Conservation (phyloP, 495 filamentous ascomycete species). For the Rhizodiscina lignyota region DNA sequence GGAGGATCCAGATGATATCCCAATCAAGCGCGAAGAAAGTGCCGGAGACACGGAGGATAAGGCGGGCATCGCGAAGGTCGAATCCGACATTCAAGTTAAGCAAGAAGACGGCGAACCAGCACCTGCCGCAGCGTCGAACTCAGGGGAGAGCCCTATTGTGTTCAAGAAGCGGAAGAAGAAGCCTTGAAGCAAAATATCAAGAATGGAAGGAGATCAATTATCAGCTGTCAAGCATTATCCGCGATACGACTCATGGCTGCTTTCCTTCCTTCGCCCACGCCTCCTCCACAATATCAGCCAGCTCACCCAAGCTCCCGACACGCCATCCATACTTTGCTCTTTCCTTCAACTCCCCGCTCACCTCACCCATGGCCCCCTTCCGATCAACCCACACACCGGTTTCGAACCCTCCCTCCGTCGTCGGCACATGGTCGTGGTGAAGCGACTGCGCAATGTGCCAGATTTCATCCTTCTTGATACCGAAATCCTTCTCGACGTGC, state of each 20-base stretch:
- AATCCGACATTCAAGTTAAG: neutral
- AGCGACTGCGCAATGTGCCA: conserved; percentile 56
- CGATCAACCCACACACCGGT: conserved; percentile 63
- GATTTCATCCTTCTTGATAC: conserved; percentile 34
- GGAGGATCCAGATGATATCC: conserved; percentile 5
- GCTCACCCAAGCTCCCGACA: conserved; percentile 51
- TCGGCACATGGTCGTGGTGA: conserved; percentile 56
- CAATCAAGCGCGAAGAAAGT: conserved; percentile 13
- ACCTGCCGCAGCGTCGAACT: conserved; percentile 10
- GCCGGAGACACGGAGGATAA: conserved; percentile 19
- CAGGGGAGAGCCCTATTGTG: conserved; percentile 30
- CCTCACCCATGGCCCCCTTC: conserved; percentile 21
- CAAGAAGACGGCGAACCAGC: conserved; percentile 3
- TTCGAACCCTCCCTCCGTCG: conserved; percentile 39
- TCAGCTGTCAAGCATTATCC: too few relatives aligned
- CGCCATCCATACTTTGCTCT: conserved; percentile 34
- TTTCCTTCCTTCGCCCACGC: conserved; percentile 5
- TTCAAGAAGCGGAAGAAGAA: conserved; percentile 75
- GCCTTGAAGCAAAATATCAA: too few relatives aligned
- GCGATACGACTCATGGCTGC: conserved; percentile 1
- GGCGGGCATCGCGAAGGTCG: neutral
- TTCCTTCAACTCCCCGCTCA: conserved; percentile 20
- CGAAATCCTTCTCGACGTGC: conserved; percentile 37
- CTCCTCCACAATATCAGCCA: conserved; percentile 51
- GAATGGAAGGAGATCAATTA: too few relatives aligned